Percentiles rank a stretch among this genome's conserved stretches.
These are phyloP conservation scores for Bacidia rubella DNA, from an alignment of 495 filamentous ascomycete genomes.

Conservation along the genomic window DNA sequence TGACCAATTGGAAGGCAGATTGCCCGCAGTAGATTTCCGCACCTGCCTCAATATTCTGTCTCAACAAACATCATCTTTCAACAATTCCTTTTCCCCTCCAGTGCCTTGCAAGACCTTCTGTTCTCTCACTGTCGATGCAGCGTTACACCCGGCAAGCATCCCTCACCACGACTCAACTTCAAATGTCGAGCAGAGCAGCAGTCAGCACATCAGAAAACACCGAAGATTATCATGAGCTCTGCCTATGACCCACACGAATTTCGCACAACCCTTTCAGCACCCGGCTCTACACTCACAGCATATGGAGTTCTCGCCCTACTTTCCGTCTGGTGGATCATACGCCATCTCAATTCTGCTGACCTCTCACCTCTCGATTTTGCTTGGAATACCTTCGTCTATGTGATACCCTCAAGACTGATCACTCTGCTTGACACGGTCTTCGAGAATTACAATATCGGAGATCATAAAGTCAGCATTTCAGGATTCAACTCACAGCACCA, in stretches of 20 bases:
- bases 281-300: constrained; percentile 5
- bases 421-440: constrained; percentile 38
- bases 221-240: neutral
- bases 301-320: constrained; percentile 26
- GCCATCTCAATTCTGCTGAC: constrained; percentile 21
- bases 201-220: neutral
- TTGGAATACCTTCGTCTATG: constrained; percentile 50
- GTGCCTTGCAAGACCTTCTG: too few species aligned
- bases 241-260: neutral
- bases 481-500: constrained; percentile 23
- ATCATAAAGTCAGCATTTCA: constrained; percentile 12
- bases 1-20: too few species aligned
- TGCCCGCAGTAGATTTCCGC: too few species aligned
- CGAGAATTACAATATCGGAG: constrained; percentile 2
- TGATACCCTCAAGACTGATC: constrained; percentile 47
- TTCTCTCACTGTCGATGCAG: too few species aligned
- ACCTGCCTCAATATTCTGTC: too few species aligned
- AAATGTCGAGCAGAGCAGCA: too few species aligned
- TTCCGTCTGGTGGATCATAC: constrained; percentile 31
- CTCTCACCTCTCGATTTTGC: constrained; percentile 27
- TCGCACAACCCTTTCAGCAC: neutral
- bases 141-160: too few species aligned
- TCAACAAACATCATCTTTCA: too few species aligned
- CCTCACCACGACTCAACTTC: too few species aligned
- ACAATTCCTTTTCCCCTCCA: too few species aligned